A percentile compares a stretch with the other conserved stretches of the same genome.
These are phyloP conservation scores for Sanchytrium tribonematis DNA, from an alignment of 371 early-diverging fungal genomes.

Conservation along the genomic window DNA sequence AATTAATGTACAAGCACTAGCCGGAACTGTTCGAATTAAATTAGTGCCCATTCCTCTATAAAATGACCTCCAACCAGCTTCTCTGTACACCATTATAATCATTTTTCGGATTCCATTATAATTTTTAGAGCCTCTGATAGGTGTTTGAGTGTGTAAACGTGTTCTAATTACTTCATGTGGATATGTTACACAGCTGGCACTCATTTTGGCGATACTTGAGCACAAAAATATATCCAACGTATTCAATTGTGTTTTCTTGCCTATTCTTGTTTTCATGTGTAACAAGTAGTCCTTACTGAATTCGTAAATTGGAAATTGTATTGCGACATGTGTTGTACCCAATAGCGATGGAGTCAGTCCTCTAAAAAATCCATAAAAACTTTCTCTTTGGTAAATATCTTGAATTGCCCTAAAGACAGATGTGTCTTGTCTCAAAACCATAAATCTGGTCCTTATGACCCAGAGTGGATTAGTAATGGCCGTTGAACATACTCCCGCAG, in stretches of 20 bases:
- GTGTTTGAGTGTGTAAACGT: conserved; percentile 54
- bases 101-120: conserved; percentile 49
- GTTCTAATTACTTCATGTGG: conserved; percentile 72
- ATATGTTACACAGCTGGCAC: conserved; percentile 57
- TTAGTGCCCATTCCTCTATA: conserved; percentile 68
- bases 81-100: conserved; percentile 28
- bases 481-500: background rate
- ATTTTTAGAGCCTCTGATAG: conserved; percentile 23
- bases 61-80: conserved; percentile 52
- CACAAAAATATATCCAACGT: conserved; percentile 30
- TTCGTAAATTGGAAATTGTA: conserved; percentile 87
- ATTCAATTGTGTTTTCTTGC: background rate
- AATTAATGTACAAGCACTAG: conserved; percentile 52
- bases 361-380: conserved; percentile 47
- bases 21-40: conserved; percentile 60
- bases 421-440: conserved; percentile 18
- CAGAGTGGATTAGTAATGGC: conserved; percentile 1
- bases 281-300: conserved; percentile 6
- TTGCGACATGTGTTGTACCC: conserved; percentile 69
- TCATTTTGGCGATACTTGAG: conserved; percentile 53
- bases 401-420: conserved; percentile 37
- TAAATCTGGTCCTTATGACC: background rate
- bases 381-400: conserved; percentile 35
- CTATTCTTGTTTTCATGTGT: background rate
- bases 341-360: conserved; percentile 63